Evolutionary conservation across 176 grass and related monocot genomes (phyloP).

Genomic region (Phragmites australis): DNA sequence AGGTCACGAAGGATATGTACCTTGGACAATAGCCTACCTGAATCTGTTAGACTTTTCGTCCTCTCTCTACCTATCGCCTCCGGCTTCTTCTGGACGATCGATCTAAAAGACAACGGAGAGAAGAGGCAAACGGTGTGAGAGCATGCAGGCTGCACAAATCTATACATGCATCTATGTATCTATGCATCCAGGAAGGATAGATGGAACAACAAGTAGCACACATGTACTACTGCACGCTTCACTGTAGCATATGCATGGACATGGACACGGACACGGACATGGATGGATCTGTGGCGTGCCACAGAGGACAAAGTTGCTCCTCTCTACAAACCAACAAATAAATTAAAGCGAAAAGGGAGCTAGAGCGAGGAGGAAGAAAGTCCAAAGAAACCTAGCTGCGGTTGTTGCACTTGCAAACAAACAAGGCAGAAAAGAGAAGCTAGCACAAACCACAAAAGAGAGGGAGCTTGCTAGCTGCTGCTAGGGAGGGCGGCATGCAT

Average conservation of each 20-base stretch:
- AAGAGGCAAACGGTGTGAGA: slow-evolving; percentile 10
- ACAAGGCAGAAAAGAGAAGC: slow-evolving; percentile 20
- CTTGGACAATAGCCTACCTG: slow-evolving; percentile 28
- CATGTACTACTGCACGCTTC: background rate
- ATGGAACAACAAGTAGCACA: background rate
- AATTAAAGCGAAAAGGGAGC: background rate
- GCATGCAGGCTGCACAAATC: background rate
- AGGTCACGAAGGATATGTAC: slow-evolving; percentile 10
- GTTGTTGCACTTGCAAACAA: slow-evolving; percentile 37
- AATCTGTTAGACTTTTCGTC: background rate
- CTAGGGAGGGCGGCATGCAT: background rate
- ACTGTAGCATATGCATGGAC: slow-evolving; percentile 1
- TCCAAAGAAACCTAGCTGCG: slow-evolving; percentile 20
- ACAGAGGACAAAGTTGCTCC: slow-evolving; percentile 21
- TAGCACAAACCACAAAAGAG: no score
- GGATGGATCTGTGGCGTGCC: slow-evolving; percentile 28
- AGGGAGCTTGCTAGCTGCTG: background rate
- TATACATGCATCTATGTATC: background rate
- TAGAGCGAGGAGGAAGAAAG: background rate
- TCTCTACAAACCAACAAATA: slow-evolving; percentile 30
- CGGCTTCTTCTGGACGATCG: background rate
- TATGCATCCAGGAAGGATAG: background rate
- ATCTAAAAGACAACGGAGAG: slow-evolving; percentile 24
- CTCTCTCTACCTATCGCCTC: background rate
- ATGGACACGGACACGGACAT: slow-evolving; percentile 17